A percentile compares a stretch with the other conserved stretches of the same genome.
These are phyloP conservation scores for Tilletia horrida DNA, from an alignment of 1,284 basidiomycete genomes.

Conservation along the genomic window DNA sequence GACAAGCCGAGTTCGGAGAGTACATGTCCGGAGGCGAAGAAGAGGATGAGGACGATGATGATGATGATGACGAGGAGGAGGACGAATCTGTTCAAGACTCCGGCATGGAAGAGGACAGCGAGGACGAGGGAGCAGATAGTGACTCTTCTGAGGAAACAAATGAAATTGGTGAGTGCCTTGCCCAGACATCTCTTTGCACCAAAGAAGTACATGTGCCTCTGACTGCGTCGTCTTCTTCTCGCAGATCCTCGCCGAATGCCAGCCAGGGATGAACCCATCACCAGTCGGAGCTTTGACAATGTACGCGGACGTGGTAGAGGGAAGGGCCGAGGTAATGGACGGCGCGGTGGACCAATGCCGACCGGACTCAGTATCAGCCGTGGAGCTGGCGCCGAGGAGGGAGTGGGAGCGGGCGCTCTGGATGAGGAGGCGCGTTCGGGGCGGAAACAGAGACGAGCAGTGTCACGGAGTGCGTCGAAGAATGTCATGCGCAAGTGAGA, in stretches of 20 bases:
- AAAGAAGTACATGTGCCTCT: no score
- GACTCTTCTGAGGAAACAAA: slow-evolving; percentile 16
- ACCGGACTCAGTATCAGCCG: slow-evolving; percentile 43
- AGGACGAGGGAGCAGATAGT: slow-evolving; percentile 16
- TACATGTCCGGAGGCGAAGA: slow-evolving; percentile 19
- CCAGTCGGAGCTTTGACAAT: slow-evolving; percentile 38
- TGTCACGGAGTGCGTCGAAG: slow-evolving; percentile 48
- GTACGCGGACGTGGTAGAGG: not conserved
- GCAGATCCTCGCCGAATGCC: slow-evolving; percentile 10
- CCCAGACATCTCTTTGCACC: no score
- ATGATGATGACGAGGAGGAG: slow-evolving; percentile 23
- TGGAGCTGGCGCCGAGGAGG: slow-evolving; percentile 47
- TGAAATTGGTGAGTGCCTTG: slow-evolving; percentile 11
- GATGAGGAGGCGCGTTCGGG: slow-evolving; percentile 67
- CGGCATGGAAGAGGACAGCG: slow-evolving; percentile 19
- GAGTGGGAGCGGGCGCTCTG: slow-evolving; percentile 70
- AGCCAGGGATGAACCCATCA: slow-evolving; percentile 13
- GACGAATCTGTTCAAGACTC: not conserved
- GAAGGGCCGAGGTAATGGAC: not conserved
- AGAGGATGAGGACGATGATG: slow-evolving; percentile 20
- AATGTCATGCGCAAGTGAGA: slow-evolving; percentile 36
- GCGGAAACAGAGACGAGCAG: slow-evolving; percentile 40
- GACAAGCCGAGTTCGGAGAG: slow-evolving; percentile 15
- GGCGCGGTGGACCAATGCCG: not conserved
- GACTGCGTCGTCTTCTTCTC: not conserved